Conservation (phyloP, 495 filamentous ascomycete genomes). For the Chlorociboria aeruginascens region DNA sequence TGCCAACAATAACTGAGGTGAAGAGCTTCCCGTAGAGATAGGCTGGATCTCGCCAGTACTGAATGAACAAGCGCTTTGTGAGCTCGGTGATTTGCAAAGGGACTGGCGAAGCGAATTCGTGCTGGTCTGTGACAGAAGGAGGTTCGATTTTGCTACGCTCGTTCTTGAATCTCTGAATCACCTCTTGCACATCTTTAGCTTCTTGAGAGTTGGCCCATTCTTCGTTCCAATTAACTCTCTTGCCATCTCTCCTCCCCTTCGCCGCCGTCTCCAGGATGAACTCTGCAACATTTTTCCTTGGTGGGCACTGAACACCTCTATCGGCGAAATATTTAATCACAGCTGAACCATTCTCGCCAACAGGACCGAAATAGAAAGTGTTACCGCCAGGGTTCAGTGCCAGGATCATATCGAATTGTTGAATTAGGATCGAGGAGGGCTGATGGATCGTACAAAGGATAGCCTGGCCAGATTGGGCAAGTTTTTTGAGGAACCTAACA, state of each 20-base stretch:
- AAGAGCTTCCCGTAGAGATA: conserved; percentile 71
- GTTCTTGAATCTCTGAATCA: conserved; percentile 48
- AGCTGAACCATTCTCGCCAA: conserved; percentile 48
- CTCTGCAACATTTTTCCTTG: conserved; percentile 56
- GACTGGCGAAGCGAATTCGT: conserved; percentile 38
- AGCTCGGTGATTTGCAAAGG: conserved; percentile 25
- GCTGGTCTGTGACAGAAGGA: background rate
- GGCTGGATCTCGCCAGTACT: conserved; percentile 60
- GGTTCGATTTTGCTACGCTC: conserved; percentile 38
- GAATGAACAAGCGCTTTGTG: conserved; percentile 27
- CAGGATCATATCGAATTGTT: conserved; percentile 67
- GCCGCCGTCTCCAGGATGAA: conserved; percentile 76
- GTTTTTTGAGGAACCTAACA: conserved; percentile 72
- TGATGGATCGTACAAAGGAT: conserved; percentile 77
- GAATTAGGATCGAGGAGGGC: conserved; percentile 55
- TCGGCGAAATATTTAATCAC: conserved; percentile 58
- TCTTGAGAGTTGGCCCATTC: conserved; percentile 57
- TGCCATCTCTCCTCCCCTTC: conserved; percentile 41
- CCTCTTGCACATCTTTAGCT: conserved; percentile 35
- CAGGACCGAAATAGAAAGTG: conserved; percentile 63
- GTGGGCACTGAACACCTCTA: conserved; percentile 46
- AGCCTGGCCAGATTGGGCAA: conserved; percentile 62
- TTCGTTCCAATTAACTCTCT: conserved; percentile 53
- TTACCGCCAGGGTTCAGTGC: conserved; percentile 59
- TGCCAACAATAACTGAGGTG: conserved; percentile 27